phyloP scores from a whole-genome alignment of 495 filamentous ascomycete genomes.

The Aspergillus baeticus region DNA sequence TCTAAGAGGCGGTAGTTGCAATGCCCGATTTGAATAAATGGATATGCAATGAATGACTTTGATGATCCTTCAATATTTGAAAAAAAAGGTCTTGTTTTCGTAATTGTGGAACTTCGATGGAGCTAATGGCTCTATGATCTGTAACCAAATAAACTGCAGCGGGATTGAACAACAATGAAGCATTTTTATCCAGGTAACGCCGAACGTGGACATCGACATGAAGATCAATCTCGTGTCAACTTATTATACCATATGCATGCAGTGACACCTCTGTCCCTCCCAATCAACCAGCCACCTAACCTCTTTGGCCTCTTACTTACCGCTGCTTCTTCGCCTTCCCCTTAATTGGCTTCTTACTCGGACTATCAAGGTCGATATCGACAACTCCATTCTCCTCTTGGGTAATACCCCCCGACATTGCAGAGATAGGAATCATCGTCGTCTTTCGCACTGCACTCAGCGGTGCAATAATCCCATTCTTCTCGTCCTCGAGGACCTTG shows the following conservation, averaged over 20 bases:
- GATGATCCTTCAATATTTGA: conserved; percentile 6
- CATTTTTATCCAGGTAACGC: too few relatives aligned
- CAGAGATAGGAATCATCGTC: neutral
- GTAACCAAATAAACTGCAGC: too few relatives aligned
- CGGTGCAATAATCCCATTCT: conserved; percentile 24
- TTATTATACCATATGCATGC: too few relatives aligned
- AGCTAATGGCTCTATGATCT: too few relatives aligned
- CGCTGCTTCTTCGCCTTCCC: conserved; percentile 13
- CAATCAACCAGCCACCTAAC: too few relatives aligned
- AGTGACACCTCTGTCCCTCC: conserved; percentile 26
- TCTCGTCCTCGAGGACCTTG: conserved; percentile 37
- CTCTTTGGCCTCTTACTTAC: too few relatives aligned
- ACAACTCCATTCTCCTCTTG: conserved; percentile 7
- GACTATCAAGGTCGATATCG: conserved; percentile 4
- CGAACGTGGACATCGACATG: too few relatives aligned
- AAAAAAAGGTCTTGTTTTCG: conserved; percentile 1
- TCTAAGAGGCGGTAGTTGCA: neutral
- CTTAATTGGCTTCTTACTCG: conserved; percentile 23
- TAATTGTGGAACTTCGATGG: neutral
- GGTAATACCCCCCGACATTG: conserved; percentile 20
- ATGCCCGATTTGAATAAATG: neutral
- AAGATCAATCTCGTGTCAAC: neutral
- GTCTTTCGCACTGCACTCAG: neutral
- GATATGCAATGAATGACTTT: neutral
- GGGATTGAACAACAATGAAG: too few relatives aligned